Evolutionary conservation across 2,329 filamentous ascomycete genomes (phyloP).

Genomic region (Thyridium curvatum): DNA sequence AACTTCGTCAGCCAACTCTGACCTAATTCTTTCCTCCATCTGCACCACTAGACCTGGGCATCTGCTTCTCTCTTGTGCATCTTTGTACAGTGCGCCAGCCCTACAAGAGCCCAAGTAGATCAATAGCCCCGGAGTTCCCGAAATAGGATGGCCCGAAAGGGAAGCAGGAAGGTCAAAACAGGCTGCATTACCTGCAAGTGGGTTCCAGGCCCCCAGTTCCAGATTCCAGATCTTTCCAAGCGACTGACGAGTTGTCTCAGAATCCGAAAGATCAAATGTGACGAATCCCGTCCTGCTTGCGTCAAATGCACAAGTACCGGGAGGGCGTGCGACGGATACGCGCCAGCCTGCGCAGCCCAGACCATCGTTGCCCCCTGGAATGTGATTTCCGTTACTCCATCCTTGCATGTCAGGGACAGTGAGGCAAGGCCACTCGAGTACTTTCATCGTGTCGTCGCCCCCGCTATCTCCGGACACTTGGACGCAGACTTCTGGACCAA

Average conservation of each 20-base stretch:
- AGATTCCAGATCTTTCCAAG: too few relatives aligned
- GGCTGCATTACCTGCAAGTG: too few relatives aligned
- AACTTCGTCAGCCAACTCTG: too few relatives aligned
- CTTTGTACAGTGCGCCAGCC: too few relatives aligned
- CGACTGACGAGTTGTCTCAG: conserved; percentile 17
- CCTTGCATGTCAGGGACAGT: conserved; percentile 3
- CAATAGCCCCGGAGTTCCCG: neutral
- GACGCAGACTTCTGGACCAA: conserved; percentile 36
- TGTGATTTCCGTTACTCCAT: neutral
- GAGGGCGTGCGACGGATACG: conserved; percentile 49
- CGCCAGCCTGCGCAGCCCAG: conserved; percentile 11
- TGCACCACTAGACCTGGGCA: too few relatives aligned
- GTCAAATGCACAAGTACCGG: conserved; percentile 46
- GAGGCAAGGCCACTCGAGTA: conserved; percentile 27
- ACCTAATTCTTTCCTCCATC: too few relatives aligned
- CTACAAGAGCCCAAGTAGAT: too few relatives aligned
- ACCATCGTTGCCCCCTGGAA: neutral
- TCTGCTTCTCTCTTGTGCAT: too few relatives aligned
- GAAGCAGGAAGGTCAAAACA: too few relatives aligned
- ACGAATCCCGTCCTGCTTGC: conserved; percentile 46
- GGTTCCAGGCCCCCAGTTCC: neutral
- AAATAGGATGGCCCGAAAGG: neutral
- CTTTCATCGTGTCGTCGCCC: conserved; percentile 29
- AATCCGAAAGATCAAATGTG: conserved; percentile 49
- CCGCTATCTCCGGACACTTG: conserved; percentile 32